phyloP scores from a whole-genome alignment of 768 basidiomycete genomes.

The Auriculariales sp. region DNA sequence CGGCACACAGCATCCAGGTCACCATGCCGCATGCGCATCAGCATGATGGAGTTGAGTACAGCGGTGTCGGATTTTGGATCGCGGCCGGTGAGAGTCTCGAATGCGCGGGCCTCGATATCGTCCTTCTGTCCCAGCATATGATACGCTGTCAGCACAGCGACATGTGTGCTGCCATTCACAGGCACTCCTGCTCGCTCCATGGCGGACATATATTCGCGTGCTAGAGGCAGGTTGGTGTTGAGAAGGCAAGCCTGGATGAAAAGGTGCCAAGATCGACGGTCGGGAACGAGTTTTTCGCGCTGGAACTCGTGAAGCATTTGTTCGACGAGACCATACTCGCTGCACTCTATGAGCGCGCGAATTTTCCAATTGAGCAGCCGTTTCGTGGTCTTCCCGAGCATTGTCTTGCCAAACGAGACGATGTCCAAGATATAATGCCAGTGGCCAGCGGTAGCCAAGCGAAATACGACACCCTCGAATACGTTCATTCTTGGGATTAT shows the following conservation, averaged over 20 bases:
- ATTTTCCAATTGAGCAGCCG: constrained; percentile 60
- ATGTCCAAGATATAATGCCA: constrained; percentile 39
- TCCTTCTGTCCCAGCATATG: constrained; percentile 43
- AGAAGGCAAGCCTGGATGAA: constrained; percentile 53
- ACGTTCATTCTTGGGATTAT: constrained; percentile 33
- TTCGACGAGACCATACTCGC: constrained; percentile 31
- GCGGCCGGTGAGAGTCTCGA: constrained; percentile 31
- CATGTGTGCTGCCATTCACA: constrained; percentile 42
- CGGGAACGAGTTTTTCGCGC: constrained; percentile 29
- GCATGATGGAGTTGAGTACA: constrained; percentile 58
- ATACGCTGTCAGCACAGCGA: constrained; percentile 42
- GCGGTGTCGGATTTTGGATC: constrained; percentile 27
- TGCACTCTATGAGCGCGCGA: constrained; percentile 41
- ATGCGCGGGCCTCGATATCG: constrained; percentile 35
- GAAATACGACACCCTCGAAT: constrained; percentile 42
- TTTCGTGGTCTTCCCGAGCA: constrained; percentile 29
- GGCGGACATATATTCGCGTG: constrained; percentile 32
- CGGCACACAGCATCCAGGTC: background rate
- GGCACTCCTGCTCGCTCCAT: constrained; percentile 47
- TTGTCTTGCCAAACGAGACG: constrained; percentile 26
- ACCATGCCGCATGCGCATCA: constrained; percentile 27
- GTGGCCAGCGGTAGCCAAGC: constrained; percentile 27
- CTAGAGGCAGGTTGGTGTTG: constrained; percentile 46
- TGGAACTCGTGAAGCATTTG: constrained; percentile 37
- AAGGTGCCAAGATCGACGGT: constrained; percentile 52